phyloP scores from a whole-genome alignment of 345 rosid genomes.

The Heritiera littoralis region DNA sequence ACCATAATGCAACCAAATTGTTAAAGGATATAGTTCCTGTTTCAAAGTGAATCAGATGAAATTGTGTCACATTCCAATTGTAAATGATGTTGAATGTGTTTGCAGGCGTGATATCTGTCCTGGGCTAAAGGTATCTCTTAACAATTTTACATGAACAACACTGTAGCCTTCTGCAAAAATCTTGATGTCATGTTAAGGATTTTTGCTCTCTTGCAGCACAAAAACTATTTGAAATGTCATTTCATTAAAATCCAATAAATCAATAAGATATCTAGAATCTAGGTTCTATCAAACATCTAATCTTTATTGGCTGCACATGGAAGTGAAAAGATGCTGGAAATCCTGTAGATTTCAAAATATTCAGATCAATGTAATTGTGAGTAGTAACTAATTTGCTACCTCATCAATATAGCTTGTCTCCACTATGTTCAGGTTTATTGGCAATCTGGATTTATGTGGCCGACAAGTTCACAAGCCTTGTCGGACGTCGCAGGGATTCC shows the following conservation, averaged over 20 bases:
- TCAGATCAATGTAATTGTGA: neutral
- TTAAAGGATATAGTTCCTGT: neutral
- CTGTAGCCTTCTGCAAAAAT: neutral
- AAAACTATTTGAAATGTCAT: neutral
- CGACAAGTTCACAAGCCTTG: conserved; percentile 88
- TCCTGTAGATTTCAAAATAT: neutral
- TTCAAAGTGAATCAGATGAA: neutral
- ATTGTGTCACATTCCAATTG: neutral
- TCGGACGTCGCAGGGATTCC: conserved; percentile 93
- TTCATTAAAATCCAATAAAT: neutral
- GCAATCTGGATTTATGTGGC: conserved; percentile 89
- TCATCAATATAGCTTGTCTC: neutral
- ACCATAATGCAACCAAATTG: neutral
- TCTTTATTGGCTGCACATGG: neutral
- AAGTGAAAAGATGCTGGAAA: neutral
- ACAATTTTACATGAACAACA: neutral
- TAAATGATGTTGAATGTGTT: neutral
- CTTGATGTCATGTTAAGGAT: neutral
- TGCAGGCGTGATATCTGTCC: neutral
- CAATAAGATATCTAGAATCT: neutral
- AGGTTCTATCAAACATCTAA: neutral
- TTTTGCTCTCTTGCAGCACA: neutral
- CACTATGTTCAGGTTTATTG: conserved; percentile 54
- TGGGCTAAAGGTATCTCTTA: neutral
- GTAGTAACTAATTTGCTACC: neutral